Conservation (phyloP, 1,284 basidiomycete species). For the Sporisorium iseilematis-ciliati region DNA sequence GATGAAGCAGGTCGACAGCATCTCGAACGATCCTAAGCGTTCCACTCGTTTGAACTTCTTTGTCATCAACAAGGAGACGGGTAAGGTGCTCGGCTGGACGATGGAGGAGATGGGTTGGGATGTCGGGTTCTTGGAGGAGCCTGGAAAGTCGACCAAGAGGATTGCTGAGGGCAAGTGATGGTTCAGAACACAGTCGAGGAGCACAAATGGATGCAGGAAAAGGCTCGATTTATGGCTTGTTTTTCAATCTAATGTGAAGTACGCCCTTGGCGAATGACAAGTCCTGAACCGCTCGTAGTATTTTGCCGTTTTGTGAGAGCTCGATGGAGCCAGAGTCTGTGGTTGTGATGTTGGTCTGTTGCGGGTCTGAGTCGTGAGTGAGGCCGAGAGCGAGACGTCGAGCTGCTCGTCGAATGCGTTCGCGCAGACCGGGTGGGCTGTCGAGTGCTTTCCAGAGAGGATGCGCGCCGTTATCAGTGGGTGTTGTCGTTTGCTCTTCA, state of each 20-base stretch:
- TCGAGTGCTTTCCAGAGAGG: conserved; percentile 37
- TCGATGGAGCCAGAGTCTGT: conserved; percentile 19
- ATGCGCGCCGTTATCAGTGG: not conserved
- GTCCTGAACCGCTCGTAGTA: conserved; percentile 34
- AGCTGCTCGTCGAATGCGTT: conserved; percentile 44
- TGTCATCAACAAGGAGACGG: conserved; percentile 37
- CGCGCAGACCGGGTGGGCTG: conserved; percentile 40
- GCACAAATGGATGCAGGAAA: not conserved
- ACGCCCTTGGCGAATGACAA: conserved; percentile 45
- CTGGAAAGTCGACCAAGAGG: conserved; percentile 15
- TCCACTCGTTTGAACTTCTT: conserved; percentile 33
- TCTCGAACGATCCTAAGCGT: conserved; percentile 51
- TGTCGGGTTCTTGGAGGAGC: conserved; percentile 30
- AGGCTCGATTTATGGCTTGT: not conserved
- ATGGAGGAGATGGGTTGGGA: conserved; percentile 61
- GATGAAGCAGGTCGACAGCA: conserved; percentile 69
- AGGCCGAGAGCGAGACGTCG: conserved; percentile 46
- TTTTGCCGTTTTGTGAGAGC: conserved; percentile 21
- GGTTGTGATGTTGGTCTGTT: conserved; percentile 21
- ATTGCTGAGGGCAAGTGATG: conserved; percentile 6
- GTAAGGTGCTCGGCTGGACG: conserved; percentile 49
- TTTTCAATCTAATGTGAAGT: conserved; percentile 17
- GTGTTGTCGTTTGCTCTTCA: not conserved
- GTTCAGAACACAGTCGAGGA: not conserved
- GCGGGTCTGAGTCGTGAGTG: conserved; percentile 29